Base-by-base conservation (phyloP, 495 filamentous ascomycete genomes). In the Astrothelium macrocarpum region DNA sequence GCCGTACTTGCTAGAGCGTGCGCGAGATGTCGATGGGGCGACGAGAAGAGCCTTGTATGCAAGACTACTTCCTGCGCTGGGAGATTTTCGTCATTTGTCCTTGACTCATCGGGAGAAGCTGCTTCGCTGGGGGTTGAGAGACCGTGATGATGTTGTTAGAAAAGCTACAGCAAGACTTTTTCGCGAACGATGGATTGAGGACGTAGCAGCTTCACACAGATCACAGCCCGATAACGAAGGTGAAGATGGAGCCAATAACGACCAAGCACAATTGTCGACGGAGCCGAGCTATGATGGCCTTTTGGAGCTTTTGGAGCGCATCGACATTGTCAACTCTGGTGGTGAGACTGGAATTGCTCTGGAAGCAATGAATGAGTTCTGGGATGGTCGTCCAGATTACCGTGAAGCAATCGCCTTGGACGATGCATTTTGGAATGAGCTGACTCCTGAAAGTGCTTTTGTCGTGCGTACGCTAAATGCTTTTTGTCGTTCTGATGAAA, bases 61-160 rank as follows among this genome's bases (percentile, higher is more conserved):
- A 2, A 85, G 89, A 18, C 77, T 99, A 1, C 78, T 99, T 9
- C 95, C 94, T 1, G 87, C 89, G 0, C 80, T 99, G 9, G 93
- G 92, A 20, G 94, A 99, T 75, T 99, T 99, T 78, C 87, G 94
- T 59, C 90, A 97, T 75, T 78, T 99, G 53, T 95, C 91, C 25
- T 80, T 97, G n/a, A 89, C 86, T 1, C 96, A 97, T 88, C 79
- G 94, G 67, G 95, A 97, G 74, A 97, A 97, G 74, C 80, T 99
- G 25, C 84, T 99, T 46, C 84, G 95, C 12, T 99, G 92, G 93
- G 94, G 94, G 32, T 75, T 99, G 43, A 86, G 93, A 32, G 94
- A 99, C 72, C 85, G 94, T 68, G 95, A 99, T 68, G 91, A 97
- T 67, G 91, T 88, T 68, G 94, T 97, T 32, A 86, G 91, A 32